These are phyloP conservation scores for Ocimum tenuiflorum DNA, from an alignment of 257 asterid genomes.

Conservation along the genomic window DNA sequence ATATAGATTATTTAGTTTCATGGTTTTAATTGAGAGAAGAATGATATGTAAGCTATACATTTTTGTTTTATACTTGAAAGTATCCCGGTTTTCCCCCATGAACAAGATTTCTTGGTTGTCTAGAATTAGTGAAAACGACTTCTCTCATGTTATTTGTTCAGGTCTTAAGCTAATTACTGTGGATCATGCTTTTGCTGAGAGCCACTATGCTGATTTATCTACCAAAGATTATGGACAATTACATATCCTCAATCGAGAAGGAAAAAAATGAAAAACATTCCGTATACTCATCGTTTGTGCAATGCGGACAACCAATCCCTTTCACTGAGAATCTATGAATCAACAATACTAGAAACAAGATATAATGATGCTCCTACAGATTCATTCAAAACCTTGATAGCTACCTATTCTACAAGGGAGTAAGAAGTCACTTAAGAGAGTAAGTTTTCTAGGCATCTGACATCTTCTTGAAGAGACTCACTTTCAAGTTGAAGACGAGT, in stretches of 20 bases:
- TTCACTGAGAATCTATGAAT: too few relatives aligned
- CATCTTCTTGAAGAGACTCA: conserved; percentile 78
- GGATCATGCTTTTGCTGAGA: conserved; percentile 86
- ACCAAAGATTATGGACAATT: conserved; percentile 23
- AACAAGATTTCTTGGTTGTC: too few relatives aligned
- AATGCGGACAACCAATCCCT: too few relatives aligned
- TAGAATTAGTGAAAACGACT: too few relatives aligned
- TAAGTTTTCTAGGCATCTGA: conserved; percentile 67
- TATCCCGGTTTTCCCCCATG: too few relatives aligned
- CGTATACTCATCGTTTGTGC: background rate
- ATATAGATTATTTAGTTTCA: background rate
- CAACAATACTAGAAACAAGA: too few relatives aligned
- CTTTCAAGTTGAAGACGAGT: conserved; percentile 87
- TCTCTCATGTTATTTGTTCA: background rate
- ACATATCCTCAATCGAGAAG: conserved; percentile 2
- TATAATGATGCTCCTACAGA: too few relatives aligned
- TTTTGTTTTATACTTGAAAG: too few relatives aligned
- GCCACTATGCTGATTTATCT: conserved; percentile 85
- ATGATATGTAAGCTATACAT: background rate
- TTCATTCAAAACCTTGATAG: background rate
- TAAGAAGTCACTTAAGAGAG: conserved; percentile 76
- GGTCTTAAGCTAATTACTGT: conserved; percentile 82
- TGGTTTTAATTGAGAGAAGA: background rate
- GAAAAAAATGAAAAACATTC: background rate
- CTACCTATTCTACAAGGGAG: conserved; percentile 25